These are phyloP conservation scores for Candolleomyces aberdarensis DNA, from an alignment of 768 basidiomycete genomes.

Conservation along the genomic window DNA sequence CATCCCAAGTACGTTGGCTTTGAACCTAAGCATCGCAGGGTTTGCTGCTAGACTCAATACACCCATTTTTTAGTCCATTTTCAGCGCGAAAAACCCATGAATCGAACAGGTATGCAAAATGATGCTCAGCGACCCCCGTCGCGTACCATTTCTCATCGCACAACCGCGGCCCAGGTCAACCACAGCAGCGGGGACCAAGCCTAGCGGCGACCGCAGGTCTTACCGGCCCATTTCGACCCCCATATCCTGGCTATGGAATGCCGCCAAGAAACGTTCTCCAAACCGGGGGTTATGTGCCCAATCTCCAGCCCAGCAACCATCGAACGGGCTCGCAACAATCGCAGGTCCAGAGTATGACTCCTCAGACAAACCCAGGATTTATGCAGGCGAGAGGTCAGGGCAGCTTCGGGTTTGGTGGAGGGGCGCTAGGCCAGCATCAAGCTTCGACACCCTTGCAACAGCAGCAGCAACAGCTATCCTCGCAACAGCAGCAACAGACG, in stretches of 20 bases:
- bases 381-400: slow-evolving; percentile 61
- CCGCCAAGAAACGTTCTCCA: slow-evolving; percentile 58
- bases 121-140: slow-evolving; percentile 7
- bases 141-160: slow-evolving; percentile 20
- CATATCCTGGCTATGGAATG: slow-evolving; percentile 52
- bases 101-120: slow-evolving; percentile 52
- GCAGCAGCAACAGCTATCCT: slow-evolving; percentile 32
- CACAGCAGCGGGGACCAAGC: slow-evolving; percentile 77
- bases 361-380: slow-evolving; percentile 60
- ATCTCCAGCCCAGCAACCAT: slow-evolving; percentile 59
- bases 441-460: slow-evolving; percentile 40
- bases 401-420: slow-evolving; percentile 58
- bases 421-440: slow-evolving; percentile 51
- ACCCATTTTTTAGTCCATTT: slow-evolving; percentile 25
- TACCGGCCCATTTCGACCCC: slow-evolving; percentile 60
- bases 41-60: slow-evolving; percentile 11
- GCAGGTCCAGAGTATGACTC: slow-evolving; percentile 51
- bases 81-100: slow-evolving; percentile 44
- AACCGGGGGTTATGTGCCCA: slow-evolving; percentile 48
- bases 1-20: slow-evolving; percentile 17
- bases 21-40: slow-evolving; percentile 3
- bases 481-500: slow-evolving; percentile 48
- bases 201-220: slow-evolving; percentile 63
- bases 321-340: slow-evolving; percentile 53
- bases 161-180: slow-evolving; percentile 55